Percentiles rank a stretch among this genome's conserved stretches.
Evolutionary conservation across 768 basidiomycete species (phyloP).

Genomic region (Hemileccinum rubropunctum): DNA sequence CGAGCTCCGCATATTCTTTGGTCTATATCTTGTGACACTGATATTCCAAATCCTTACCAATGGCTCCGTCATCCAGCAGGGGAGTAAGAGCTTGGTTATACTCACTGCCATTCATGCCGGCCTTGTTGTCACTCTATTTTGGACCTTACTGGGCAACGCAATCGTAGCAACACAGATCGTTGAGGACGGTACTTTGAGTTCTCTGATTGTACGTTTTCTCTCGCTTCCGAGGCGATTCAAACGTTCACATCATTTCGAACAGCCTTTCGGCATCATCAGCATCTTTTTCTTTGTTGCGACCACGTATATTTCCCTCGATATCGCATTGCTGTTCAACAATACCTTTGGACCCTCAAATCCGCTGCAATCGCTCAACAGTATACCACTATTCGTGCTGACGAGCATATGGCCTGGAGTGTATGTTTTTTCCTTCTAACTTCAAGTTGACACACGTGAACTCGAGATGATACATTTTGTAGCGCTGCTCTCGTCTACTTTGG

Average conservation of each 20-base stretch:
- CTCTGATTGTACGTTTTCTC: constrained; percentile 53
- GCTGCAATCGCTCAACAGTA: constrained; percentile 54
- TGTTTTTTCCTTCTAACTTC: constrained; percentile 29
- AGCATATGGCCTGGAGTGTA: constrained; percentile 77
- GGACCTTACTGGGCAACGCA: constrained; percentile 73
- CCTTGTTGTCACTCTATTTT: constrained; percentile 72
- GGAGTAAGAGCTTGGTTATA: constrained; percentile 63
- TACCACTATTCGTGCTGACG: constrained; percentile 78
- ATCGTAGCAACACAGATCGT: constrained; percentile 86
- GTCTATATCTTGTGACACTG: constrained; percentile 67
- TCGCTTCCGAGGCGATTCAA: neutral
- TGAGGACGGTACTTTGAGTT: constrained; percentile 82
- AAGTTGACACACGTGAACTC: neutral
- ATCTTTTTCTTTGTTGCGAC: constrained; percentile 66
- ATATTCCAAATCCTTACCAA: constrained; percentile 80
- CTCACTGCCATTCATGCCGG: constrained; percentile 81
- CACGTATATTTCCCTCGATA: constrained; percentile 83
- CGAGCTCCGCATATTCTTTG: constrained; percentile 67
- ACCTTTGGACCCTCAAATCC: constrained; percentile 61
- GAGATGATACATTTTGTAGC: constrained; percentile 31
- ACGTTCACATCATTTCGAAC: neutral
- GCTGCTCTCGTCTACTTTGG: constrained; percentile 66
- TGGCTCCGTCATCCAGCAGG: constrained; percentile 77
- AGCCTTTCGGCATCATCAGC: constrained; percentile 64
- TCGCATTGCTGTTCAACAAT: constrained; percentile 62